Conservation (phyloP, 1,284 basidiomycete species). For the Butyriboletus pseudospeciosus region DNA sequence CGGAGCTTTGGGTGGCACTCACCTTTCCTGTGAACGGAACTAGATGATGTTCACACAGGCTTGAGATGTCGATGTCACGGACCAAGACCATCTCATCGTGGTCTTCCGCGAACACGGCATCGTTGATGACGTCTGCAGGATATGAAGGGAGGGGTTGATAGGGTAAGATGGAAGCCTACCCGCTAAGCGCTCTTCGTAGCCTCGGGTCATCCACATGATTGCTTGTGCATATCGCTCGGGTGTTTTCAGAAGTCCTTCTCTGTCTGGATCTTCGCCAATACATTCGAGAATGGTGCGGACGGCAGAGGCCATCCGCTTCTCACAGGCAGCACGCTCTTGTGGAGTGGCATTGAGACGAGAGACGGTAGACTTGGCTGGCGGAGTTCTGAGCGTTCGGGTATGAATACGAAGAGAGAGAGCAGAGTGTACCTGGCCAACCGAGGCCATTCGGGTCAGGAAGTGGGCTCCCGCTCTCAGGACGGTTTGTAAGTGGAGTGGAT, state of each 20-base stretch:
- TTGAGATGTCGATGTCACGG: conserved; percentile 95
- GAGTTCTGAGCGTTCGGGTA: conserved; percentile 7
- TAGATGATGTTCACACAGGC: conserved; percentile 97
- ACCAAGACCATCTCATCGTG: conserved; percentile 99
- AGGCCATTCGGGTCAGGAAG: conserved; percentile 84
- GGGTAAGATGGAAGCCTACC: conserved; percentile 43
- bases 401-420: conserved; percentile 1
- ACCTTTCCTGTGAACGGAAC: conserved; percentile 99
- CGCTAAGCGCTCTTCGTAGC: conserved; percentile 92
- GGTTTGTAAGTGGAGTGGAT: conserved; percentile 53
- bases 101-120: conserved; percentile 98
- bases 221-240: conserved; percentile 97
- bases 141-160: conserved; percentile 7
- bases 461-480: conserved; percentile 33
- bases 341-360: conserved; percentile 77
- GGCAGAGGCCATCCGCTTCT: conserved; percentile 77
- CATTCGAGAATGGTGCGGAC: conserved; percentile 93
- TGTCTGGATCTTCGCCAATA: conserved; percentile 96
- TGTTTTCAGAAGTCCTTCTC: conserved; percentile 87
- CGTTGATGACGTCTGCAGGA: conserved; percentile 88
- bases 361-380: conserved; percentile 83
- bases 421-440: conserved; percentile 82
- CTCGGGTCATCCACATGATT: conserved; percentile 98
- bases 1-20: conserved; percentile 29
- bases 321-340: conserved; percentile 65